Base-by-base conservation (phyloP, 2,329 filamentous ascomycete genomes). In the Fusarium neocosmosporiellum region DNA sequence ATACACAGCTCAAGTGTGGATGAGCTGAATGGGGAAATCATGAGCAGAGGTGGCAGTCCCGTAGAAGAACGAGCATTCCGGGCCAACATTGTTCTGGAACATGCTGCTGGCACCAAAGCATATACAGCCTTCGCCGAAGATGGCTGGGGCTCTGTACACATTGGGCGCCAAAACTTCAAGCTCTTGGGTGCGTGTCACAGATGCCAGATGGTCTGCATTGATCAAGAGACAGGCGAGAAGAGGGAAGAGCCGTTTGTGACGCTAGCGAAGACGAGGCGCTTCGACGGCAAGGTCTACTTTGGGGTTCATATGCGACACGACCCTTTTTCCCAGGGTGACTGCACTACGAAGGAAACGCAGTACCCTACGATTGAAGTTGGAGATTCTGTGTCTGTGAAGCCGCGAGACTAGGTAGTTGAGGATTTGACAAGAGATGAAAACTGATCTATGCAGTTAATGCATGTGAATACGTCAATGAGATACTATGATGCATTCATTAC, bases 121-220 rank as follows among this genome's bases (percentile, higher is more conserved):
- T 81, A 87, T 29, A 86, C 77, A 18, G 80, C 94, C 1, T 98
- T 96, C 80, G 87, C 88, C 1, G 96, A 98, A 82, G 96, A 98
- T 74, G 81, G 84, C 7, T 98, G 96, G 96, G 85, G 84, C 14
- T 86, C 82, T 18, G 77, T 98, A 43, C 86, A 83, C 10, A 92
- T 98, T 65, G 93, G 92, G 2, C 75, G 81, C 3, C 87, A 91
- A 66, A 81, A 83, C 11, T 93, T 94, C 76, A 86, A 92, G 69
- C 89, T 97, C 77, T 83, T 98, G 6, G 96, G 95, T 1, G 89
- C 93, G 4, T 99, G 96, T 78, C 89, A 94, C 68, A 87, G 96
- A 67, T 99, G 96, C 76, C 95, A 98, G 80, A 98, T 99, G 95
- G 92, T 99, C 11, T 98, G 96, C 79, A 90, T 98, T 53, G 92